phyloP scores from a whole-genome alignment of 352 stramenopile genomes.

The Globisporangium cystogenes region DNA sequence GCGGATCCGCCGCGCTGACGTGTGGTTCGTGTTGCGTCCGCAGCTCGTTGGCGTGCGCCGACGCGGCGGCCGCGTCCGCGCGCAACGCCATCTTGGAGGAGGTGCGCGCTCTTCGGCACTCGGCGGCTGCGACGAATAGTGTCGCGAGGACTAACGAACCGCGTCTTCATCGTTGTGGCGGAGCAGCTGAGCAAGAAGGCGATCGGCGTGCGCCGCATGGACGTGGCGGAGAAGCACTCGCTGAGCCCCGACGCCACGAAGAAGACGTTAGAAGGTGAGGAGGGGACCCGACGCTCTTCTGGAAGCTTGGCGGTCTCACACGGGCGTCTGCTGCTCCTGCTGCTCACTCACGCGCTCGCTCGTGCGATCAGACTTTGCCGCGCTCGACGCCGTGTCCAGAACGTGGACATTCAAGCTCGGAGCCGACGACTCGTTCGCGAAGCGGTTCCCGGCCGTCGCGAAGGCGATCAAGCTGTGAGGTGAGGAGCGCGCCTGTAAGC shows the following conservation, averaged over 20 bases:
- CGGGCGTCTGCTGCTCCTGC: too few species aligned
- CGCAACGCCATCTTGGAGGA: conserved; percentile 50
- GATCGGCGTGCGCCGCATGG: conserved; percentile 32
- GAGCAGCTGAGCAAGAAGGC: conserved; percentile 27
- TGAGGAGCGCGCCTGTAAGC: not conserved
- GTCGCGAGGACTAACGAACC: not conserved
- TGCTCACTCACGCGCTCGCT: conserved; percentile 3
- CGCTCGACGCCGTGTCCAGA: conserved; percentile 32
- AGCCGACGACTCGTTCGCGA: conserved; percentile 43
- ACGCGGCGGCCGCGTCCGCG: conserved; percentile 21
- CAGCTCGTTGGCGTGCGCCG: conserved; percentile 27
- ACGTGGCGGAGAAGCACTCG: conserved; percentile 35
- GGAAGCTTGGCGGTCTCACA: too few species aligned
- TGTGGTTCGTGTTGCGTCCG: not conserved
- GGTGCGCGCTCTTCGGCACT: conserved; percentile 22
- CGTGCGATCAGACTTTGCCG: conserved; percentile 33
- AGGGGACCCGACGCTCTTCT: too few species aligned
- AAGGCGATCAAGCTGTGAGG: conserved; percentile 45
- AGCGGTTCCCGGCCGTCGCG: conserved; percentile 37
- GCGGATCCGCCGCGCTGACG: too few species aligned
- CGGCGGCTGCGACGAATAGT: conserved; percentile 1
- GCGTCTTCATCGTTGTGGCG: not conserved
- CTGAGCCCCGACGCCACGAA: conserved; percentile 37
- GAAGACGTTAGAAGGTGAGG: conserved; percentile 39
- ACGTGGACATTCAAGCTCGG: conserved; percentile 48